These are phyloP conservation scores for Cladosporium sp. DNA, from an alignment of 2,329 filamentous ascomycete species.

Conservation along the genomic window DNA sequence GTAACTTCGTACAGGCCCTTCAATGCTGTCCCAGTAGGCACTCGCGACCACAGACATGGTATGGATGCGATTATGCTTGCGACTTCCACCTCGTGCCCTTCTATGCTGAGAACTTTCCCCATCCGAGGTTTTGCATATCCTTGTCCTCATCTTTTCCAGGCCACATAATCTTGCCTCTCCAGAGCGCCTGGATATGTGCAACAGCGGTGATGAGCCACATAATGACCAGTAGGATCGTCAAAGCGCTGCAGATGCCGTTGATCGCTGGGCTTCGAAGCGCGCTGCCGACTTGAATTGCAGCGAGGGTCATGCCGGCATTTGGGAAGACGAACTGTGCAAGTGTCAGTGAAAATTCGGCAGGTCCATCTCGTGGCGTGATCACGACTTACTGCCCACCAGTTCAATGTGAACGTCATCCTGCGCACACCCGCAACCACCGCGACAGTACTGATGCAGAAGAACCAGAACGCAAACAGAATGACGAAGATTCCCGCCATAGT, in stretches of 20 bases:
- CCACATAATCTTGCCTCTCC: conserved; percentile 50
- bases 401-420: conserved; percentile 37
- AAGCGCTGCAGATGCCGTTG: conserved; percentile 50
- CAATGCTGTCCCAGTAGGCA: no score
- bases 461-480: conserved; percentile 49
- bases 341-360: background rate
- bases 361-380: background rate
- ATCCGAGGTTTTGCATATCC: conserved; percentile 8
- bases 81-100: no score
- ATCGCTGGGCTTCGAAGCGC: conserved; percentile 49
- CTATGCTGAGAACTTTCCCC: conserved; percentile 9
- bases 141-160: conserved; percentile 58
- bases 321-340: conserved; percentile 54
- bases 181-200: conserved; percentile 49
- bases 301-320: conserved; percentile 60
- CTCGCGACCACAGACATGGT: no score
- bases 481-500: conserved; percentile 39
- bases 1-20: no score
- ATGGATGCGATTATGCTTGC: no score
- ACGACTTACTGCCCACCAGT: conserved; percentile 49
- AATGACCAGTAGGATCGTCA: conserved; percentile 53
- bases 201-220: conserved; percentile 54
- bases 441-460: conserved; percentile 30
- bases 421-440: conserved; percentile 16
- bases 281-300: conserved; percentile 53